Base-by-base conservation (phyloP, 139 green algal species). In the Tetraselmis chui region DNA sequence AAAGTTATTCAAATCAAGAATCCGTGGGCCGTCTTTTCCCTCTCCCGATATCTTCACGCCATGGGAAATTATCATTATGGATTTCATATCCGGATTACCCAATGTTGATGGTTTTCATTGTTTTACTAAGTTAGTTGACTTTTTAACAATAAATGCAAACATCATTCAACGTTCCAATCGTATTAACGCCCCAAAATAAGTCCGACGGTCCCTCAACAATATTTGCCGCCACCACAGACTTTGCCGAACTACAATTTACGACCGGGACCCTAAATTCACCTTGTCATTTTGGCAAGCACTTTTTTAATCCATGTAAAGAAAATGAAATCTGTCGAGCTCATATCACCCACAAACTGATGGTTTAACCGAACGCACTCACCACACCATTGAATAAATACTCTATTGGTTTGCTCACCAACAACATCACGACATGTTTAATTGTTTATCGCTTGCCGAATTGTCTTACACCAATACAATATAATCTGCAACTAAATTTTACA, bases 291-390 rank as follows among this genome's bases (percentile, higher is more conserved):
- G 84, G 86, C 29, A 77, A 59, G 24, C 75, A 18, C 31, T n/a
- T 93, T 1, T 88, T 80, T 22, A 77, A 1, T n/a, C 83, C 0
- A 24, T 89, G 0, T 86, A 85, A 25, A 92, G 85, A 0, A 80
- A 86, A 2, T 79, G 88, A 0, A 76, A 30, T 0, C 84, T 93
- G 30, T 91, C 87, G 59, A 91, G 87, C 1, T 83, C 88, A 0
- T 90, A 88, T 76, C 89, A 95, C 74, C 87, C 90, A 0, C 79
- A 93, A 32, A 89, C 87, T 23, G 88, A 94, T 85, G 92, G 91
- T 5, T 91, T 94, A 30, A 94, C 89, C 24, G 92, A 95, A 77
- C 83, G 90, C 1, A 83, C 83, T 0, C 92, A 93, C 59, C 83
- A 88, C 0, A 59, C 86, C 0, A 27, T 94, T 5, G 79, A 95